These are phyloP conservation scores for Arabis hirsuta DNA, from an alignment of 345 rosid species.

Conservation along the genomic window DNA sequence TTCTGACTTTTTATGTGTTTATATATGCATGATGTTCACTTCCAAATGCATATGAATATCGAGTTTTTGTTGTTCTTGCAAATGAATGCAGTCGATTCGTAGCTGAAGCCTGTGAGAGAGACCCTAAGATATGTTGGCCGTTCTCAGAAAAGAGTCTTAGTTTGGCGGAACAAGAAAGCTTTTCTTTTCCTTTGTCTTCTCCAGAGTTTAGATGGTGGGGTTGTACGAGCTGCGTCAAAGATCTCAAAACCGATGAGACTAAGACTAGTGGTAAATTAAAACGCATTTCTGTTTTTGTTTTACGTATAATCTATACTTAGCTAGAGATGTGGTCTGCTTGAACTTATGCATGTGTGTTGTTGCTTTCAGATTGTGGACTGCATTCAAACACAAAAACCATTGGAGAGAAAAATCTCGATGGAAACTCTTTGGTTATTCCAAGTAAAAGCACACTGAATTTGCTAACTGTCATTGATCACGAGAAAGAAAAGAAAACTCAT, in stretches of 20 bases:
- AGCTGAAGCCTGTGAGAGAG: conserved; percentile 54
- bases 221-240: conserved; percentile 53
- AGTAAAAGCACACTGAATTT: conserved; percentile 35
- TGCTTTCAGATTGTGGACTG: conserved; percentile 45
- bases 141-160: conserved; percentile 52
- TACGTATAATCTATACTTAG: conserved; percentile 9
- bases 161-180: conserved; percentile 42
- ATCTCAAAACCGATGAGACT: conserved; percentile 38
- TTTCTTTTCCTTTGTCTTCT: conserved; percentile 54
- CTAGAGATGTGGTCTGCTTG: conserved; percentile 19
- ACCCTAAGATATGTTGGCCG: conserved; percentile 63
- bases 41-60: conserved; percentile 14
- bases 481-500: conserved; percentile 42
- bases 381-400: conserved; percentile 28
- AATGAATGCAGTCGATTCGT: conserved; percentile 63
- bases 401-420: conserved; percentile 40
- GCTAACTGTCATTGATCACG: conserved; percentile 35
- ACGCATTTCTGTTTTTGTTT: neutral
- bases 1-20: conserved; percentile 7
- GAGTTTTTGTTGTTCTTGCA: conserved; percentile 1
- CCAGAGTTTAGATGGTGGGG: conserved; percentile 63
- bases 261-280: conserved; percentile 18
- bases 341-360: conserved; percentile 37
- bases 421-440: conserved; percentile 34
- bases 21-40: conserved; percentile 15